phyloP scores from a whole-genome alignment of 768 basidiomycete genomes.

The Boletus rubroflammeus region DNA sequence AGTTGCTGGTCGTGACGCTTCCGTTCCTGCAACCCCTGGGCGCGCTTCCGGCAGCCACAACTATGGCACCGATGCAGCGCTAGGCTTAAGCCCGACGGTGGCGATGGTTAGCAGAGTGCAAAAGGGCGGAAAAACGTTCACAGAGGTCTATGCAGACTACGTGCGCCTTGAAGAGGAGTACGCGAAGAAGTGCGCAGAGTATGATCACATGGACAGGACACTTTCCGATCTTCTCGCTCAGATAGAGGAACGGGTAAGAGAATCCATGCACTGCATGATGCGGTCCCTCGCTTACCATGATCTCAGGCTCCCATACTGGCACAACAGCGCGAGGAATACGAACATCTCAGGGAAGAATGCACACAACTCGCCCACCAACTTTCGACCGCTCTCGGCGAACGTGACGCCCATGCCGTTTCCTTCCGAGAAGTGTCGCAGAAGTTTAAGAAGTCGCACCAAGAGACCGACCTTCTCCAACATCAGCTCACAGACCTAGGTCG shows the following conservation, averaged over 20 bases:
- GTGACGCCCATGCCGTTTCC: conserved; percentile 57
- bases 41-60: conserved; percentile 42
- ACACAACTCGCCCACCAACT: conserved; percentile 79
- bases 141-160: conserved; percentile 90
- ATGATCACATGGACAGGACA: conserved; percentile 78
- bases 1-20: conserved; percentile 42
- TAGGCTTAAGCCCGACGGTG: conserved; percentile 82
- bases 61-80: conserved; percentile 49
- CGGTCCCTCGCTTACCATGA: not conserved
- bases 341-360: conserved; percentile 76
- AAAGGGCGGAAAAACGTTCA: conserved; percentile 84
- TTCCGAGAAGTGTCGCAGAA: conserved; percentile 64
- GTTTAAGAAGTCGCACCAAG: conserved; percentile 50
- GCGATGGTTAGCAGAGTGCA: conserved; percentile 81
- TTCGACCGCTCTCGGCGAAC: conserved; percentile 66
- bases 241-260: conserved; percentile 78
- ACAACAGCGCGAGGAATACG: conserved; percentile 88
- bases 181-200: conserved; percentile 74
- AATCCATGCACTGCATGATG: not conserved
- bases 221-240: conserved; percentile 78
- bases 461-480: conserved; percentile 65
- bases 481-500: conserved; percentile 81
- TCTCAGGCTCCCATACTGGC: conserved; percentile 82
- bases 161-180: conserved; percentile 82
- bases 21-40: conserved; percentile 38